phyloP scores from a whole-genome alignment of 2,329 filamentous ascomycete species.

The Eurotiales sp. region DNA sequence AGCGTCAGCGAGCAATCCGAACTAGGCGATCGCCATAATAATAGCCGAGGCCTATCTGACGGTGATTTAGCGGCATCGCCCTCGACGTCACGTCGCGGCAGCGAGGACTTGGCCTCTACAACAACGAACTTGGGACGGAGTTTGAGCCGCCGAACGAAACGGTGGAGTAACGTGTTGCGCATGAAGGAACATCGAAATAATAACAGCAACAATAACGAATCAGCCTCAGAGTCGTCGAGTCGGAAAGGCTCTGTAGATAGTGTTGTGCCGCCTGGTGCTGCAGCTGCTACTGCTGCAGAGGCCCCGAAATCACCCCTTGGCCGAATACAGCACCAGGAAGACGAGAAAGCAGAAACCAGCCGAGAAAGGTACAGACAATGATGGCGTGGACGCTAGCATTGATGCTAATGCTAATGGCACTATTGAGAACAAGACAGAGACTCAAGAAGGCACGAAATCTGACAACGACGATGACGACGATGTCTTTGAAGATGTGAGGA shows the following conservation, averaged over 20 bases:
- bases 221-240: conserved; percentile 10
- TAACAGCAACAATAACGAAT: neutral
- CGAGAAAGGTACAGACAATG: neutral
- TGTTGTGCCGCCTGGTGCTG: neutral
- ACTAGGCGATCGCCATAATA: neutral
- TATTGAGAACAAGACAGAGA: neutral
- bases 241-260: conserved; percentile 7
- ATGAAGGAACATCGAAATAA: conserved; percentile 5
- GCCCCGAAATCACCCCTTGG: conserved; percentile 4
- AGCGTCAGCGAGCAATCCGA: conserved; percentile 12
- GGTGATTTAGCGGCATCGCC: neutral
- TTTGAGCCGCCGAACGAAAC: conserved; percentile 11
- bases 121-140: conserved; percentile 4
- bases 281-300: neutral
- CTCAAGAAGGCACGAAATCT: neutral
- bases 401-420: neutral
- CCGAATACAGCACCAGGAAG: neutral
- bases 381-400: neutral
- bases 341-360: neutral
- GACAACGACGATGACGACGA: neutral
- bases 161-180: conserved; percentile 15
- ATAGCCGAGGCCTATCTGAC: neutral
- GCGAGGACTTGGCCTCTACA: conserved; percentile 1
- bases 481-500: neutral
- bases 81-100: neutral